A percentile compares a stretch with the other conserved stretches of the same genome.
phyloP scores from a whole-genome alignment of 495 filamentous ascomycete species.

The Penicillium lividum region DNA sequence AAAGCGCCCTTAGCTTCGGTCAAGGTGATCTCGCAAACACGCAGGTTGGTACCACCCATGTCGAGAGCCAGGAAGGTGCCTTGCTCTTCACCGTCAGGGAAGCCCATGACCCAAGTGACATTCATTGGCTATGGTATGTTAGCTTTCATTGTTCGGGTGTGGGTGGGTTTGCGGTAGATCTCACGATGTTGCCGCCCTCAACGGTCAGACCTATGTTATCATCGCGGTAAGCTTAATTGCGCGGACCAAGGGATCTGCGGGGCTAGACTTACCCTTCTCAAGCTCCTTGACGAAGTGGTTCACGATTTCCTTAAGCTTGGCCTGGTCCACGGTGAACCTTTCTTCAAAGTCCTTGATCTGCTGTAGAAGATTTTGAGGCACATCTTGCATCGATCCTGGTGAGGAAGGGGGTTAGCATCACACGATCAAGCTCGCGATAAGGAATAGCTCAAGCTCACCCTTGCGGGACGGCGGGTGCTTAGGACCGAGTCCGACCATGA shows the following conservation, averaged over 20 bases:
- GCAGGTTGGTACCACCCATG: constrained; percentile 98
- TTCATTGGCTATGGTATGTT: constrained; percentile 80
- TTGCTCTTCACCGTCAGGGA: constrained; percentile 84
- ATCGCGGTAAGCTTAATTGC: constrained; percentile 4
- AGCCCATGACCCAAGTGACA: constrained; percentile 96
- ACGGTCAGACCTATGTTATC: constrained; percentile 66
- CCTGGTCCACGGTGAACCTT: constrained; percentile 74
- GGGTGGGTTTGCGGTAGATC: constrained; percentile 31
- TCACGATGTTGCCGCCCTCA: constrained; percentile 90
- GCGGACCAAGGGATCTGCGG: not conserved
- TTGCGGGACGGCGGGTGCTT: constrained; percentile 73
- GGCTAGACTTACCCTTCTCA: constrained; percentile 65
- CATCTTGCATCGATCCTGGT: constrained; percentile 72
- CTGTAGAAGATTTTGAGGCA: constrained; percentile 79
- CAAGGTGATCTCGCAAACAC: constrained; percentile 94
- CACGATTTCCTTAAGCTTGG: constrained; percentile 86
- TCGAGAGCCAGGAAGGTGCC: constrained; percentile 93
- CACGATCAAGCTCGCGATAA: constrained; percentile 14
- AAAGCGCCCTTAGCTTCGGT: constrained; percentile 92
- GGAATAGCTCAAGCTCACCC: constrained; percentile 53
- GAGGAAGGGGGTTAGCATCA: constrained; percentile 29
- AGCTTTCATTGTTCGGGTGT: not conserved
- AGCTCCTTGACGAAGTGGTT: constrained; percentile 87
- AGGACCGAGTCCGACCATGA: constrained; percentile 75
- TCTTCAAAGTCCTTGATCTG: constrained; percentile 87